phyloP scores from a whole-genome alignment of 1,284 basidiomycete species.

The Ustilago xerochloae region DNA sequence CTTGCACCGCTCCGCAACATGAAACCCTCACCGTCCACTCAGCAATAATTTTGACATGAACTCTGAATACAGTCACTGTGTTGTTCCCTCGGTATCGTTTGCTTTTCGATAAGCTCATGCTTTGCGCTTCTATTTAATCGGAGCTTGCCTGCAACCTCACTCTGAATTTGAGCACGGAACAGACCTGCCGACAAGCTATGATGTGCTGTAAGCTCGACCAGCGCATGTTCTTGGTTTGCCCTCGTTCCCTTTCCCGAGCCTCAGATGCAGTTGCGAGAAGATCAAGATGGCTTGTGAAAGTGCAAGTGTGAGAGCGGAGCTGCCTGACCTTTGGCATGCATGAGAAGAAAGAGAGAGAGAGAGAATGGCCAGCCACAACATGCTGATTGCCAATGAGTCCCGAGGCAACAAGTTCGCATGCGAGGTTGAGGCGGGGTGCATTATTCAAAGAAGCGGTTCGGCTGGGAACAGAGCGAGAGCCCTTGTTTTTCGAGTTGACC shows the following conservation, averaged over 20 bases:
- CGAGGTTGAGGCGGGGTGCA: slow-evolving; percentile 24
- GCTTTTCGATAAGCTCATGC: neutral
- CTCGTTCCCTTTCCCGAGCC: neutral
- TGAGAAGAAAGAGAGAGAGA: neutral
- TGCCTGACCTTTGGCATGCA: slow-evolving; percentile 24
- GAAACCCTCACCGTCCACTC: neutral
- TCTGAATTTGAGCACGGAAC: neutral
- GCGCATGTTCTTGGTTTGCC: neutral
- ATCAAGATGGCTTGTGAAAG: slow-evolving; percentile 23
- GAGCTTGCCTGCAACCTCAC: neutral
- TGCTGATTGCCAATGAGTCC: no score
- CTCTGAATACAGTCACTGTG: no score
- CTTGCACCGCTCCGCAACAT: neutral
- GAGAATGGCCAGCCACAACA: neutral
- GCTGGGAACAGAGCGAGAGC: neutral
- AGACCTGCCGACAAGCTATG: neutral
- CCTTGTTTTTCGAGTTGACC: neutral
- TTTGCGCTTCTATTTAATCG: no score
- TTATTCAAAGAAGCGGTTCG: neutral
- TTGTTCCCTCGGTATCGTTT: neutral
- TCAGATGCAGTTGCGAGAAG: neutral
- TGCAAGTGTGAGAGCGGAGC: neutral
- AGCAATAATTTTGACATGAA: no score
- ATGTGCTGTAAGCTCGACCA: no score
- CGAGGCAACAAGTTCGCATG: neutral